phyloP scores from a whole-genome alignment of 2,329 filamentous ascomycete species.

The Pseudocercospora ulei region DNA sequence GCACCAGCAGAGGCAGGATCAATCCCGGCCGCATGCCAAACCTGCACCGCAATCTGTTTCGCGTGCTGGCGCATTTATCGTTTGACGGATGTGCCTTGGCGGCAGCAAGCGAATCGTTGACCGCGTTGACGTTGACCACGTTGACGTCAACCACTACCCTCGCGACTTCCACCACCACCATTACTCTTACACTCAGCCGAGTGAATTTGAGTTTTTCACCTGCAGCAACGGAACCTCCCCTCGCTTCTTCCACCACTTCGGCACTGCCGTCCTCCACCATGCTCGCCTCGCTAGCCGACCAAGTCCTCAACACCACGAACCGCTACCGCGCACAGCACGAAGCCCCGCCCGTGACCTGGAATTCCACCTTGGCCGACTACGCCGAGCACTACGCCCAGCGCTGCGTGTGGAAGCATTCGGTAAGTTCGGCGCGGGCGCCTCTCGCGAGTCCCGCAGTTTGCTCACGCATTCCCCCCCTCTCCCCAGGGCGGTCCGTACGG shows the following conservation, averaged over 20 bases:
- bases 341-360: conserved; percentile 26
- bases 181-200: conserved; percentile 11
- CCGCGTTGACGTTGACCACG: conserved; percentile 21
- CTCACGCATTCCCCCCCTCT: neutral
- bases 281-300: conserved; percentile 17
- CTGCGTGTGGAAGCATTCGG: conserved; percentile 31
- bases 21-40: conserved; percentile 15
- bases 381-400: conserved; percentile 27
- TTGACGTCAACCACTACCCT: conserved; percentile 23
- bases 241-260: conserved; percentile 1
- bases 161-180: conserved; percentile 21
- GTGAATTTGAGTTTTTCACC: neutral
- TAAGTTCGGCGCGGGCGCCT: too few relatives aligned
- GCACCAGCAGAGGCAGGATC: conserved; percentile 11
- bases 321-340: conserved; percentile 25
- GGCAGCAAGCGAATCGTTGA: conserved; percentile 7
- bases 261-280: conserved; percentile 8
- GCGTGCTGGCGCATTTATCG: conserved; percentile 17
- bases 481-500: conserved; percentile 29
- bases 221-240: conserved; percentile 1
- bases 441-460: neutral
- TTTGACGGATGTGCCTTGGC: conserved; percentile 7
- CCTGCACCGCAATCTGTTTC: conserved; percentile 16
- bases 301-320: conserved; percentile 32
- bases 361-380: conserved; percentile 26